A percentile compares a stretch with the other conserved stretches of the same genome.
These are phyloP conservation scores for Taphrina deformans DNA, from an alignment of 1,139 yeast genomes.

Conservation along the genomic window DNA sequence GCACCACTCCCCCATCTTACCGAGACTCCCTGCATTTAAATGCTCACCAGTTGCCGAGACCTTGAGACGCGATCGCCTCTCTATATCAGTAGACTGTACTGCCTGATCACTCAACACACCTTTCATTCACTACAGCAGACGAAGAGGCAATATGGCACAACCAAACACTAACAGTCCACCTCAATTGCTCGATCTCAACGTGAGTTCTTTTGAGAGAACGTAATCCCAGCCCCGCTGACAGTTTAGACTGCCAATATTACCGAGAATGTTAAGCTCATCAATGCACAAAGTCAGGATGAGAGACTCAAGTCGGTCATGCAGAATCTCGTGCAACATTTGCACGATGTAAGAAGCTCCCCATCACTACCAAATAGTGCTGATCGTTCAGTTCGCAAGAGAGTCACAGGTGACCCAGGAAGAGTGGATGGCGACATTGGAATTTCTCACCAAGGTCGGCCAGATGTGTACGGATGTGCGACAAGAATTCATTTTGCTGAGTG, in stretches of 20 bases:
- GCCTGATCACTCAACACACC: not conserved
- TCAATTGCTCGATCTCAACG: conserved; percentile 7
- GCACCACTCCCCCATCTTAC: too few relatives aligned
- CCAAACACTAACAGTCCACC: not conserved
- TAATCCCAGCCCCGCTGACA: not conserved
- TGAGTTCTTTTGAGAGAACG: not conserved
- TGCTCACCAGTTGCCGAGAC: not conserved
- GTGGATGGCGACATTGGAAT: conserved; percentile 45
- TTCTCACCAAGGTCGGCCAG: conserved; percentile 46
- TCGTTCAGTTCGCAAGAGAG: conserved; percentile 44
- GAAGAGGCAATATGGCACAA: not conserved
- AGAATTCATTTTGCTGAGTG: conserved; percentile 47
- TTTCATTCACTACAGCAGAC: too few relatives aligned
- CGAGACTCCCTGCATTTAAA: too few relatives aligned
- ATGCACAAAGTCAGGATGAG: conserved; percentile 43
- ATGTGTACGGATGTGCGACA: conserved; percentile 46
- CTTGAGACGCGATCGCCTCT: not conserved
- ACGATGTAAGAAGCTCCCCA: conserved; percentile 39
- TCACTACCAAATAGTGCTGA: not conserved
- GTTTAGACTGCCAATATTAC: conserved; percentile 42
- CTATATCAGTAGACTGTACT: not conserved
- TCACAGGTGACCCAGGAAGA: conserved; percentile 47
- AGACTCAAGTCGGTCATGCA: conserved; percentile 45
- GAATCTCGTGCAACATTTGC: conserved; percentile 45
- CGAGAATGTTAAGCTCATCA: conserved; percentile 44